Evolutionary conservation across 2,329 filamentous ascomycete genomes (phyloP), one percentile per base, ranked within the genome.

Genomic region (Verticillium dahliae): DNA sequence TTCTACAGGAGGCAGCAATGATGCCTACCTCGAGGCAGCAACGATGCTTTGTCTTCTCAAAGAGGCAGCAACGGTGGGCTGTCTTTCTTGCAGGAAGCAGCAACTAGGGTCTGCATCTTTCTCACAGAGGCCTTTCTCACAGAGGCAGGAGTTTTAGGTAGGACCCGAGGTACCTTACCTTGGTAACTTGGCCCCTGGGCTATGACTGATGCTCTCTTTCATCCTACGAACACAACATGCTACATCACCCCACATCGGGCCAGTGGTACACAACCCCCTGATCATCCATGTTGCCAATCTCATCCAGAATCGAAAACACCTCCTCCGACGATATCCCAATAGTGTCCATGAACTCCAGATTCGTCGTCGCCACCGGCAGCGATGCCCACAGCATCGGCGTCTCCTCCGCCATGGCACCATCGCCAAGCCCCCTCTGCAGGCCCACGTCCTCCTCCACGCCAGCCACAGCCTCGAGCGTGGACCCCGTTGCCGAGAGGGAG

Each of bases 271-370:
- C 22, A n/a, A 52, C 13, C 7, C 45, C 45, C n/a, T 52, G 18
- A 7, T 59, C 41, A 22, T 63, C 57, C 14, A 55, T 39, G 6
- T 14, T 54, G 3, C 65, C 66, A 34, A 77, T 74, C 59, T 76
- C 73, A 58, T 77, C 67, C 13, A 76, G 71, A 9, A 77, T 74
- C 0, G 69, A 69, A 10, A 76, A 61, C 39, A 77, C 76, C n/a
- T 76, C 74, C 38, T 73, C 69, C 0, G 73, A 75, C 0, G 74
- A 77, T 18, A 76, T 76, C 0, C 75, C 75, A 61, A 77, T 71
- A 39, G 69, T 71, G 10, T 74, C 71, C 9, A 77, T 65, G 35
- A 75, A 71, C 27, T 73, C 71, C 33, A 70, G 66, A 59, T 69
- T 69, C n/a, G 56, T 69, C 4, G 63, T 64, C 22, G 61, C 50